Conservation (phyloP, 306 rosid genomes). For the Fragaria vesca region DNA sequence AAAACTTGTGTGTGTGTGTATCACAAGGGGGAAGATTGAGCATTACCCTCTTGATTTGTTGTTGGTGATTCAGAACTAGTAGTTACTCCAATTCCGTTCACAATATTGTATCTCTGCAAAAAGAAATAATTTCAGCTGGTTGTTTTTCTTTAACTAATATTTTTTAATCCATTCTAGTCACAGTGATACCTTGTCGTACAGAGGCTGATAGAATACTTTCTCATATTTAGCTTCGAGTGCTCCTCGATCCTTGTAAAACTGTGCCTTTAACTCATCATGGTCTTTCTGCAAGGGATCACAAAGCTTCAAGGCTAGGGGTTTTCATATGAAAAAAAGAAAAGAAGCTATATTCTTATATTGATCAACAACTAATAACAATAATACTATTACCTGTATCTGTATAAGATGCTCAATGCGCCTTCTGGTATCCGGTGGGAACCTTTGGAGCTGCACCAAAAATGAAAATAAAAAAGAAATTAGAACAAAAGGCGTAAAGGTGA, state of each 20-base stretch:
- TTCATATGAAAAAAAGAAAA: too few relatives aligned
- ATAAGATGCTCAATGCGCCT: constrained; percentile 75
- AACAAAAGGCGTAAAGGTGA: too few relatives aligned
- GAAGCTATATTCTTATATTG: too few relatives aligned
- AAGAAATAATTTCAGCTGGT: too few relatives aligned
- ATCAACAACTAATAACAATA: too few relatives aligned
- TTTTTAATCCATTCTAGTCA: background rate
- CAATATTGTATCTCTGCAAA: too few relatives aligned
- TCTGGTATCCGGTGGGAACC: constrained; percentile 38
- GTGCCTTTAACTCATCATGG: constrained; percentile 67
- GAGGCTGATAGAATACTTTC: constrained; percentile 58
- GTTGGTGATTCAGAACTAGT: constrained; percentile 17
- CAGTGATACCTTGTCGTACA: constrained; percentile 57
- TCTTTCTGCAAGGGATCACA: constrained; percentile 41
- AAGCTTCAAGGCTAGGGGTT: too few relatives aligned
- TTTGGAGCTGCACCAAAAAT: too few relatives aligned
- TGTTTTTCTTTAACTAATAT: too few relatives aligned
- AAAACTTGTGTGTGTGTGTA: fast-evolving
- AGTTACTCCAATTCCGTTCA: constrained; percentile 43
- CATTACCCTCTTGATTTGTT: background rate
- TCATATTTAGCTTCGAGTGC: constrained; percentile 88
- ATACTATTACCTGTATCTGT: too few relatives aligned
- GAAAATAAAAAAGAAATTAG: too few relatives aligned
- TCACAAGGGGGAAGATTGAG: too few relatives aligned
- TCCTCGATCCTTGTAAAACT: constrained; percentile 75